Percentiles rank a stretch among this genome's conserved stretches.
phyloP scores from a whole-genome alignment of 179 eudicot species.

The Beta macrorhiza region DNA sequence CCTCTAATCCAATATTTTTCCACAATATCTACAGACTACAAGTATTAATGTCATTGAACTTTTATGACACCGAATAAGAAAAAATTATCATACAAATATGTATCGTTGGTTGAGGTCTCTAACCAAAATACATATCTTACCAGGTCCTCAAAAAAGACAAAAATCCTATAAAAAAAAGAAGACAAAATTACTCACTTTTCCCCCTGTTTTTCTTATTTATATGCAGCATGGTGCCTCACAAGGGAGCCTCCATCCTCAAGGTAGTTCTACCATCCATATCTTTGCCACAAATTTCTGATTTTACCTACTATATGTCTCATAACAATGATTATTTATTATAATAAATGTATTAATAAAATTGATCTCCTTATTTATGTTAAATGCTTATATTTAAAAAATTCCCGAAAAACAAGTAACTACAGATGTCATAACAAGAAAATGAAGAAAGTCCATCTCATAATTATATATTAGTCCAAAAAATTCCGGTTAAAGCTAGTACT shows the following conservation, averaged over 20 bases:
- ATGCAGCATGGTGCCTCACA: conserved; percentile 36
- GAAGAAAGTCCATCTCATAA: too few relatives aligned
- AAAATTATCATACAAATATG: background rate
- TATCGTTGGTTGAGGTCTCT: background rate
- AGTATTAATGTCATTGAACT: background rate
- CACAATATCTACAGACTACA: too few relatives aligned
- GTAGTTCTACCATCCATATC: conserved; percentile 12
- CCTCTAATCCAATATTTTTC: too few relatives aligned
- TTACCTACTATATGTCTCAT: too few relatives aligned
- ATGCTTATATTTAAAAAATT: too few relatives aligned
- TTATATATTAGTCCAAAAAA: too few relatives aligned
- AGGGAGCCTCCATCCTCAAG: conserved; percentile 47
- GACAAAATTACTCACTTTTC: background rate
- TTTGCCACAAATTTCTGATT: background rate
- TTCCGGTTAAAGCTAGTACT: too few relatives aligned
- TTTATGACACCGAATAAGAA: background rate
- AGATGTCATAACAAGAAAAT: too few relatives aligned
- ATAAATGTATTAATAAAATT: background rate
- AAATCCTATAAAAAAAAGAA: too few relatives aligned
- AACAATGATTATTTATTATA: background rate
- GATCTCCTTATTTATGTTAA: too few relatives aligned
- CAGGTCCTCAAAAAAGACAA: background rate
- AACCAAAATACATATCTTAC: background rate
- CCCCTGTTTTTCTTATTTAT: background rate
- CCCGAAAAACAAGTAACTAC: too few relatives aligned